Evolutionary conservation across 2,329 filamentous ascomycete species (phyloP), one percentile per base, ranked within the genome.

Genomic region (Arthrobotrys entomopaga): DNA sequence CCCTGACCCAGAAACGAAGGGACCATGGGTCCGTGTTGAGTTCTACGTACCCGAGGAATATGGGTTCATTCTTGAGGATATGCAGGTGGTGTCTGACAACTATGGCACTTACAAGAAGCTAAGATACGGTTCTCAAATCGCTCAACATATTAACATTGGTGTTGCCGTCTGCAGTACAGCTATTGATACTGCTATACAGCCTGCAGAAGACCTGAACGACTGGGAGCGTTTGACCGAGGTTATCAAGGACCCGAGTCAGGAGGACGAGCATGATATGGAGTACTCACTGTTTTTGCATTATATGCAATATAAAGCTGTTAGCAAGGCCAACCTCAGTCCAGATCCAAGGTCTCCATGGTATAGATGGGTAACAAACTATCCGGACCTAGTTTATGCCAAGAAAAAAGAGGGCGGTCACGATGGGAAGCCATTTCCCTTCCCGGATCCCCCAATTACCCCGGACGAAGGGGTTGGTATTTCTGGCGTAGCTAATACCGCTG

Each of bases 11-110:
- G 4, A 10, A 1, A 13, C 20, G n/a, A 54, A 54, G 8, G 54
- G 54, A 2, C 54, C 54, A n/a, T 58, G 54, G 54, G 40, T 59
- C 40, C 56, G 56, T 19, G 56, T 59, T 26, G 56, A 59, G 40
- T 46, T 59, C 22, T 43, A 16, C 6, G 40, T 48, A 16, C 56
- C 56, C 6, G 11, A 24, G 2, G 16, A 59, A 40, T 26, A 29
- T 29, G 56, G 40, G 10, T 48, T 59, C 16, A 19, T 29, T 34
- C 56, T 59, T 10, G 56, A 48, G 20, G 56, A 46, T 13, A 43
- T 59, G 40, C 10, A 16, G 19, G 40, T 59, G 0, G 26, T 11
- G 16, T n/a, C n/a, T 7, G 56, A 19, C 16, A 1, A n/a, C n/a
- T 3, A 29, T 29, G 19, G 56, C 40, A 42, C 24, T 6, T 2